Conservation (phyloP, 2,329 filamentous ascomycete species). For the Daldinia eschscholtzii region DNA sequence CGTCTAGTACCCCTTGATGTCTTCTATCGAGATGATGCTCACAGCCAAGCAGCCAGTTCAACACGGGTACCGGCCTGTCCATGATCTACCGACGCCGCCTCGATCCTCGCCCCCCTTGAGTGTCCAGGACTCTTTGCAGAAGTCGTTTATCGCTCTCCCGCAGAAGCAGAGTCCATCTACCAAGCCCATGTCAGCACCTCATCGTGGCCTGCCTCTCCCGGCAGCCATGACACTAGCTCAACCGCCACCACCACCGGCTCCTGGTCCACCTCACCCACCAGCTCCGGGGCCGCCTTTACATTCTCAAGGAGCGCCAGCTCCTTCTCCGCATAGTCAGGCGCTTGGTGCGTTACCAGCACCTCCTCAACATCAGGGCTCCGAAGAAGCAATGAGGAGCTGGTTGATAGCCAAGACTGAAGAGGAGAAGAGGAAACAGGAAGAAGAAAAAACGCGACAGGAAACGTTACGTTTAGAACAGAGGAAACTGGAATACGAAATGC, state of each 20-base stretch:
- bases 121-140: constrained; percentile 62
- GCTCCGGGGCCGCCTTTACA: constrained; percentile 50
- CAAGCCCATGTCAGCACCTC: constrained; percentile 76
- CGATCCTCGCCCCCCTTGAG: constrained; percentile 68
- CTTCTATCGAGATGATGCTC: constrained; percentile 65
- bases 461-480: constrained; percentile 77
- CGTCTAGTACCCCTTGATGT: constrained; percentile 46
- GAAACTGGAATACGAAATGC: constrained; percentile 78
- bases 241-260: constrained; percentile 48
- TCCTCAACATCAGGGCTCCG: constrained; percentile 74
- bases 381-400: constrained; percentile 80
- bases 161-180: constrained; percentile 62
- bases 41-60: constrained; percentile 70
- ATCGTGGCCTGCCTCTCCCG: constrained; percentile 77
- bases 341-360: constrained; percentile 72
- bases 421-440: constrained; percentile 78
- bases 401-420: constrained; percentile 78
- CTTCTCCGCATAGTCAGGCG: constrained; percentile 57
- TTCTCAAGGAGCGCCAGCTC: constrained; percentile 50
- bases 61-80: constrained; percentile 71
- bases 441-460: constrained; percentile 77
- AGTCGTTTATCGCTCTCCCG: constrained; percentile 56
- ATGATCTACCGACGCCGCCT: constrained; percentile 72
- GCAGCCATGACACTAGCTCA: constrained; percentile 72
- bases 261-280: constrained; percentile 49